phyloP scores from a whole-genome alignment of 208 protist species.

The Naegleria lovaniensis region DNA sequence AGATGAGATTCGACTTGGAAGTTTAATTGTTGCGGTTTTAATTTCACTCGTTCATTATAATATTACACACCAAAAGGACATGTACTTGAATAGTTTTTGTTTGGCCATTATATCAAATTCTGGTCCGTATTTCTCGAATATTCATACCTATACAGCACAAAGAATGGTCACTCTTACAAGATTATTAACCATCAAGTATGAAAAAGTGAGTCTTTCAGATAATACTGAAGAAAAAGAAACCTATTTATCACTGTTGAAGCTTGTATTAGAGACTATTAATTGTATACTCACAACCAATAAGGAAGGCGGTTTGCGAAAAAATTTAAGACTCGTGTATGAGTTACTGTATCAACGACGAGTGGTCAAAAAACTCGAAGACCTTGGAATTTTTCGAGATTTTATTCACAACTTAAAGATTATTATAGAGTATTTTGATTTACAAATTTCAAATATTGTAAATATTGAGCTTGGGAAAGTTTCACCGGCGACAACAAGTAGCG shows the following conservation, averaged over 20 bases:
- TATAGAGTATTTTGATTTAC: not conserved
- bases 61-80: constrained; percentile 24
- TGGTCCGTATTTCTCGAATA: not conserved
- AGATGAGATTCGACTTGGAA: constrained; percentile 21
- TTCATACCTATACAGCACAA: constrained; percentile 35
- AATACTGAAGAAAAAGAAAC: not conserved
- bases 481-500: not conserved
- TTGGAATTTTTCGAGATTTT: not conserved
- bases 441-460: not conserved
- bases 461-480: not conserved
- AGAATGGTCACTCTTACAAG: constrained; percentile 13
- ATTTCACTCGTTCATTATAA: constrained; percentile 31
- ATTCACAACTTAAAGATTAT: not conserved
- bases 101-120: constrained; percentile 32
- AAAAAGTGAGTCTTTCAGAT: not conserved
- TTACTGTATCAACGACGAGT: not conserved
- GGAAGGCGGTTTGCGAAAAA: not conserved
- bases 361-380: not conserved
- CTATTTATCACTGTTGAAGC: constrained; percentile 8
- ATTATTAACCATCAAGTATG: constrained; percentile 22
- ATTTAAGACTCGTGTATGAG: not conserved
- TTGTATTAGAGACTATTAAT: constrained; percentile 26
- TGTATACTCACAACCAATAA: not conserved
- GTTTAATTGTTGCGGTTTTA: constrained; percentile 24
- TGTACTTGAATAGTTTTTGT: constrained; percentile 31